A percentile compares a stretch with the other conserved stretches of the same genome.
Evolutionary conservation across 2,329 filamentous ascomycete species (phyloP).

Genomic region (Didymella arachidicola): DNA sequence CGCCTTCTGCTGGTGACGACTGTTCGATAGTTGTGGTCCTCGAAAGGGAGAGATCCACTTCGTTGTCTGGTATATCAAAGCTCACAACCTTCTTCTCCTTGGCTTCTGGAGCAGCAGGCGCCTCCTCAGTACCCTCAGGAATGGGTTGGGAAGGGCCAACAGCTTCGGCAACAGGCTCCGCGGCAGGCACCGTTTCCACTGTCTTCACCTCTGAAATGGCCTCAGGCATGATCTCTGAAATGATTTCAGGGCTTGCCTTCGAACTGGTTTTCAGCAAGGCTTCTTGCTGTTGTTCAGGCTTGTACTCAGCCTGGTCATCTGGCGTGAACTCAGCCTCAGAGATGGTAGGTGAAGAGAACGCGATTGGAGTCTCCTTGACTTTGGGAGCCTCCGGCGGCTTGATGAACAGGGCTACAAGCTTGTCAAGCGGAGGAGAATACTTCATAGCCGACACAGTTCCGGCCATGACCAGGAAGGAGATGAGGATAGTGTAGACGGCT

Average conservation of each 20-base stretch:
- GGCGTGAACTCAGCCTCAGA: constrained; percentile 5
- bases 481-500: constrained; percentile 22
- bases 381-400: constrained; percentile 24
- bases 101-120: constrained; percentile 24
- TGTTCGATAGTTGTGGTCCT: constrained; percentile 46
- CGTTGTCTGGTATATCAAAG: constrained; percentile 43
- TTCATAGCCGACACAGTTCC: constrained; percentile 26
- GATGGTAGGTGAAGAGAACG: constrained; percentile 15
- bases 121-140: constrained; percentile 18
- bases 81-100: constrained; percentile 47
- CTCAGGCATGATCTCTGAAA: constrained; percentile 4
- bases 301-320: background rate
- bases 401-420: constrained; percentile 27
- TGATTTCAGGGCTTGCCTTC: constrained; percentile 1
- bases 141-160: constrained; percentile 9
- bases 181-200: constrained; percentile 10
- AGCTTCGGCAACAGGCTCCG: constrained; percentile 14
- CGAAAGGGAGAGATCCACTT: constrained; percentile 45
- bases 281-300: constrained; percentile 5
- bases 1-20: constrained; percentile 29
- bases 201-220: constrained; percentile 1
- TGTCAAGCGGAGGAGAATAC: constrained; percentile 24
- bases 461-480: constrained; percentile 23
- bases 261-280: background rate
- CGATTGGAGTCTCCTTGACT: constrained; percentile 16